Percentiles rank a stretch among this genome's conserved stretches.
These are phyloP conservation scores for Debaryomyces nepalensis DNA, from an alignment of 1,139 yeast species.

Conservation along the genomic window DNA sequence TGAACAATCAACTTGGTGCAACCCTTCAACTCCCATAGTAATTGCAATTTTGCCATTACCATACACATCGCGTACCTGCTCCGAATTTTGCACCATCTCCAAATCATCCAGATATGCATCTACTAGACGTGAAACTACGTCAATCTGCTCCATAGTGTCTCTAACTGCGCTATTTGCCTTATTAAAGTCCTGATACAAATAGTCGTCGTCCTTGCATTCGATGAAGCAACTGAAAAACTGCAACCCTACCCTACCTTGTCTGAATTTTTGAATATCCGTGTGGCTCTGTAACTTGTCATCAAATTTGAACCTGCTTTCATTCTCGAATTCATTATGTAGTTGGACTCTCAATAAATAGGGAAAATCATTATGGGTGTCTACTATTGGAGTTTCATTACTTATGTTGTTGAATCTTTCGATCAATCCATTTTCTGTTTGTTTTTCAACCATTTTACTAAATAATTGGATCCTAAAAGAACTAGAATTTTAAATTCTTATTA, in stretches of 20 bases:
- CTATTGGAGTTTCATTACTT: constrained; percentile 34
- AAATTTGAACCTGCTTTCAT: constrained; percentile 34
- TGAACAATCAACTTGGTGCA: constrained; percentile 55
- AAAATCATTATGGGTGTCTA: constrained; percentile 56
- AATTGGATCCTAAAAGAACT: too few relatives aligned
- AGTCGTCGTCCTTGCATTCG: constrained; percentile 46
- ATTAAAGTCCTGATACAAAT: constrained; percentile 45
- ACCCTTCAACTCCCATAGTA: constrained; percentile 56
- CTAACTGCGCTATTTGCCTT: constrained; percentile 46
- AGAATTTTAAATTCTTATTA: not conserved
- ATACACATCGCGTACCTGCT: constrained; percentile 42
- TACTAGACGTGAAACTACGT: constrained; percentile 50
- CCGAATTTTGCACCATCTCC: constrained; percentile 40
- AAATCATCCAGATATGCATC: constrained; percentile 41
- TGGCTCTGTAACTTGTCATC: constrained; percentile 39
- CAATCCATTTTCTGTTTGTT: not conserved
- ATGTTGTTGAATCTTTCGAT: not conserved
- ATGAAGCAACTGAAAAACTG: constrained; percentile 54
- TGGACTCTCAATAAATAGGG: constrained; percentile 48
- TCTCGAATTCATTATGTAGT: constrained; percentile 43
- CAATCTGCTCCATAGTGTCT: constrained; percentile 58
- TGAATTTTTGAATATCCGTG: constrained; percentile 44
- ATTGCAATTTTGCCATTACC: constrained; percentile 43
- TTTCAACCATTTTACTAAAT: not conserved
- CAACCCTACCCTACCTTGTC: constrained; percentile 45